Evolutionary conservation across 495 filamentous ascomycete genomes (phyloP).

Genomic region (Aspergillus baeticus): DNA sequence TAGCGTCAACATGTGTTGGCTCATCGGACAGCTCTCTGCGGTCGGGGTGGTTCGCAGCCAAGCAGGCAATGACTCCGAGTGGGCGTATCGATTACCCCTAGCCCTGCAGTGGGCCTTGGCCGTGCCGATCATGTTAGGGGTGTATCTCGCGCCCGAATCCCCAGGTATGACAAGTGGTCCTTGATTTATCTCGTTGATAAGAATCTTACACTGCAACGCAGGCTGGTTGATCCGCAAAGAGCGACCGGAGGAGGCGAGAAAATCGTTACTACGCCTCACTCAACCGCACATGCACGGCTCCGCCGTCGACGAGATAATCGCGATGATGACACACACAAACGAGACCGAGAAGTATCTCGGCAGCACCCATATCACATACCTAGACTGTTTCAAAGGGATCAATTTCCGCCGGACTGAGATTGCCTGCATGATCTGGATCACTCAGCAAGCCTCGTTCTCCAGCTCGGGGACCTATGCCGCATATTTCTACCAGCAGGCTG

Average conservation of each 20-base stretch:
- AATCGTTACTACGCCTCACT: neutral
- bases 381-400: constrained; percentile 69
- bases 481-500: constrained; percentile 1
- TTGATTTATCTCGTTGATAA: too few species aligned
- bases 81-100: neutral
- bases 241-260: neutral
- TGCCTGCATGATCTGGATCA: constrained; percentile 72
- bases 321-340: constrained; percentile 4
- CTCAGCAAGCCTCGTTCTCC: constrained; percentile 67
- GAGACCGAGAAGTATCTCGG: neutral
- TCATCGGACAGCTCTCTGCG: neutral
- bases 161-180: too few species aligned
- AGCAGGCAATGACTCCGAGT: neutral
- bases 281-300: neutral
- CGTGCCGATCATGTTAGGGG: neutral
- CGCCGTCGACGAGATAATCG: neutral
- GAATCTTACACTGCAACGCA: neutral
- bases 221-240: constrained; percentile 2
- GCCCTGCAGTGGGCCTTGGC: neutral
- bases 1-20: neutral
- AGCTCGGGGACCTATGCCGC: neutral
- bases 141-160: neutral
- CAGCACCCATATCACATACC: neutral
- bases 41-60: neutral
- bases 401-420: constrained; percentile 74